Evolutionary conservation across 2,329 filamentous ascomycete species (phyloP).

Genomic region (Fusarium sp.): DNA sequence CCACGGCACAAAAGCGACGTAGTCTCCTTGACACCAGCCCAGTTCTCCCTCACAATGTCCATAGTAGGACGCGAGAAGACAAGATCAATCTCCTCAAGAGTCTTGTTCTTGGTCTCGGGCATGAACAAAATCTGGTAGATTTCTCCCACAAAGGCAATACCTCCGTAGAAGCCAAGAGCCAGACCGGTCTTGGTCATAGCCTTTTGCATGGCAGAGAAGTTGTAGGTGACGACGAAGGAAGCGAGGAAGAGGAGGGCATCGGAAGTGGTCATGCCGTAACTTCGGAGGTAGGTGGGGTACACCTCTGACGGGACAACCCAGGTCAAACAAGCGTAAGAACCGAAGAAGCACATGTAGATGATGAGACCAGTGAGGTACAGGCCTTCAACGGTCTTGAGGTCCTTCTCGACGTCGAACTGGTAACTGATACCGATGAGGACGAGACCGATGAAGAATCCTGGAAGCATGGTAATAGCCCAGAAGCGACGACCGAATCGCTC

Average conservation of each 20-base stretch:
- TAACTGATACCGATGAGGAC: constrained; percentile 75
- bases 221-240: constrained; percentile 81
- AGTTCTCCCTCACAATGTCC: constrained; percentile 71
- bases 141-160: constrained; percentile 77
- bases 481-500: constrained; percentile 78
- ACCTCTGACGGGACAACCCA: constrained; percentile 77
- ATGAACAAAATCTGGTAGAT: constrained; percentile 81
- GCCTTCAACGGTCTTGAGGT: constrained; percentile 63
- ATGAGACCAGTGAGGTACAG: constrained; percentile 76
- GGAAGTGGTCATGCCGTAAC: constrained; percentile 79
- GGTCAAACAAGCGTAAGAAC: constrained; percentile 72
- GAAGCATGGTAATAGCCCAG: constrained; percentile 79
- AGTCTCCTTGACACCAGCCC: constrained; percentile 49
- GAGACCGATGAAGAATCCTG: constrained; percentile 77
- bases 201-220: constrained; percentile 77
- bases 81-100: constrained; percentile 77
- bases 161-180: constrained; percentile 78
- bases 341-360: constrained; percentile 77
- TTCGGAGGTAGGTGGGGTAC: constrained; percentile 78
- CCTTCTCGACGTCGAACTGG: constrained; percentile 60
- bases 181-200: constrained; percentile 76
- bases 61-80: constrained; percentile 73
- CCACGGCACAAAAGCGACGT: constrained; percentile 38
- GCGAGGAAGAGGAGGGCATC: constrained; percentile 76
- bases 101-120: constrained; percentile 78